Evolutionary conservation across 495 filamentous ascomycete species (phyloP).

Genomic region (Penicillium angulare): DNA sequence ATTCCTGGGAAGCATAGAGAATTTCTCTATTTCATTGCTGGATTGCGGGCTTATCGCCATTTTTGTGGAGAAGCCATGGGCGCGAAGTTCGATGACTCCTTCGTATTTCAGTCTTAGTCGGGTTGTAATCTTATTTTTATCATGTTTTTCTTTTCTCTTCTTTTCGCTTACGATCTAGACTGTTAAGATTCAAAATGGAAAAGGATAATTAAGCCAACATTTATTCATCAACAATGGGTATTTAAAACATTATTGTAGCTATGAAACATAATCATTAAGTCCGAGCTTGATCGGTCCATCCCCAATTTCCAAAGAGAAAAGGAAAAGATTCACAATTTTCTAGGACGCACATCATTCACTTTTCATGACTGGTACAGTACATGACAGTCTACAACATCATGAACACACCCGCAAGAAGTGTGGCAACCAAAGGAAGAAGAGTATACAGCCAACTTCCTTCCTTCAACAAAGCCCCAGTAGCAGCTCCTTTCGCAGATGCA

Average conservation of each 20-base stretch:
- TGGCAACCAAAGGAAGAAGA: constrained; percentile 12
- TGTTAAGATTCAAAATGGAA: too few relatives aligned
- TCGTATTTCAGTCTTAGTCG: background rate
- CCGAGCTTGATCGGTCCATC: too few relatives aligned
- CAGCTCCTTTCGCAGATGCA: constrained; percentile 8
- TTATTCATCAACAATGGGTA: too few relatives aligned
- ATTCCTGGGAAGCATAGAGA: constrained; percentile 47
- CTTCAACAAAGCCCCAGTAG: background rate
- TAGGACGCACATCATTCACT: too few relatives aligned
- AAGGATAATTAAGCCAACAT: too few relatives aligned
- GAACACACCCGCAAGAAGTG: constrained; percentile 7
- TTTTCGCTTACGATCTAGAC: too few relatives aligned
- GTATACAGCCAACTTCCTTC: constrained; percentile 4
- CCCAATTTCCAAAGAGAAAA: too few relatives aligned
- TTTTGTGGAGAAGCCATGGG: constrained; percentile 2
- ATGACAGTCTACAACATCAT: constrained; percentile 15
- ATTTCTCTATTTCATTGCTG: constrained; percentile 37
- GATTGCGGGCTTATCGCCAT: constrained; percentile 19
- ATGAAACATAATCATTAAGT: too few relatives aligned
- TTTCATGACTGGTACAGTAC: too few relatives aligned
- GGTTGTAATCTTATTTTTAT: background rate
- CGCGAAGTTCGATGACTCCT: background rate
- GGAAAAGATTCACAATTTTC: too few relatives aligned
- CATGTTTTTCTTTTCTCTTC: too few relatives aligned
- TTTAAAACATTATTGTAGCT: too few relatives aligned